Evolutionary conservation across 2,329 filamentous ascomycete genomes (phyloP).

Genomic region (Akanthomyces uredinophilus): DNA sequence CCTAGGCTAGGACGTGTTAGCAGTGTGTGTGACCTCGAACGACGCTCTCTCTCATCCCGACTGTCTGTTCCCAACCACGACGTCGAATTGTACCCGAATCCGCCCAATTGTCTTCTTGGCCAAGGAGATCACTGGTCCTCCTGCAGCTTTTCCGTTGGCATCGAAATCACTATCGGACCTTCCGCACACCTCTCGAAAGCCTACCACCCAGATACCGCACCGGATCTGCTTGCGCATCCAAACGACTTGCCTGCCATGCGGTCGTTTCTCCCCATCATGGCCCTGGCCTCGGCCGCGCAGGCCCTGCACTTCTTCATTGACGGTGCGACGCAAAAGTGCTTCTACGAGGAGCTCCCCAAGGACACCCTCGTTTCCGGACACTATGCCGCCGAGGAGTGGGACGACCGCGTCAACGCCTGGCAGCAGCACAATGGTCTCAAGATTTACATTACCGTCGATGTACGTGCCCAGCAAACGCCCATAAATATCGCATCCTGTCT

Average conservation of each 20-base stretch:
- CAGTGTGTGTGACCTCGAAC: neutral
- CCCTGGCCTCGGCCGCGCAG: slow-evolving; percentile 61
- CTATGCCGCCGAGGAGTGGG: slow-evolving; percentile 81
- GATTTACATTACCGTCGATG: slow-evolving; percentile 88
- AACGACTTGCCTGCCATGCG: slow-evolving; percentile 42
- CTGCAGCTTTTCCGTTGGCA: neutral
- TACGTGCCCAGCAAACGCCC: slow-evolving; percentile 33
- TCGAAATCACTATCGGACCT: neutral
- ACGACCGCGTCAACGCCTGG: slow-evolving; percentile 65
- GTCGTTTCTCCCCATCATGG: slow-evolving; percentile 58
- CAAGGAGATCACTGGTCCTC: neutral
- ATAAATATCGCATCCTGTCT: neutral
- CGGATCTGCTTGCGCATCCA: neutral
- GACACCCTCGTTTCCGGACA: slow-evolving; percentile 94
- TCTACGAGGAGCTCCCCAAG: slow-evolving; percentile 97
- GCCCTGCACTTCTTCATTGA: slow-evolving; percentile 97
- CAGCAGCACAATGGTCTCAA: slow-evolving; percentile 67
- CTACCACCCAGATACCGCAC: neutral
- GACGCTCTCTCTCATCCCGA: neutral
- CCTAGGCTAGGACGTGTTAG: slow-evolving; percentile 8
- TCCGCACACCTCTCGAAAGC: neutral
- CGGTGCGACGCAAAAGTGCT: slow-evolving; percentile 80
- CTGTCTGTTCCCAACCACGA: neutral
- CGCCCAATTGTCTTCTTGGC: neutral
- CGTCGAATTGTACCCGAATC: neutral